Percentiles rank a stretch among this genome's conserved stretches.
Conservation (phyloP, 192 early-diverging fungal species). For the Gamsiella multidivaricata region DNA sequence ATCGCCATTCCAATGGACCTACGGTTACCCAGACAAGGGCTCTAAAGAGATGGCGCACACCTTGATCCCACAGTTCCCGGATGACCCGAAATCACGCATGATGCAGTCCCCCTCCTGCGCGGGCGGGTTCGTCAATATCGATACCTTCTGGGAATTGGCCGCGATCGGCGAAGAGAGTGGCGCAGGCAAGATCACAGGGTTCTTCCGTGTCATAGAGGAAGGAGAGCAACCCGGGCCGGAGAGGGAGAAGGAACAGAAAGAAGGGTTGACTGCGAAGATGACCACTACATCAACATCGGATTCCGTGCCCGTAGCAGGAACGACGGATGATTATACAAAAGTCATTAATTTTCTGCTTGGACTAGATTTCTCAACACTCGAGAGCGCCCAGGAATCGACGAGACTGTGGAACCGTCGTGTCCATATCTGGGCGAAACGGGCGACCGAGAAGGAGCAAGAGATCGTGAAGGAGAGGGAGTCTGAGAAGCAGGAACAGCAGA, state of each 20-base stretch:
- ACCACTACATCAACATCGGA: background rate
- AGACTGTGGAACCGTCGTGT: slow-evolving; percentile 11
- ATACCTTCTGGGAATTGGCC: slow-evolving; percentile 72
- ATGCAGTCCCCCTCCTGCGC: slow-evolving; percentile 30
- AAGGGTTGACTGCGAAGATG: background rate
- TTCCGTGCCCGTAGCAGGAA: background rate
- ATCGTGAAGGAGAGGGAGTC: no score
- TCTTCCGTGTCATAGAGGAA: slow-evolving; percentile 60
- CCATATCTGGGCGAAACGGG: background rate
- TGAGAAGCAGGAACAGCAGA: background rate
- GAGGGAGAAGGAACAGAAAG: background rate
- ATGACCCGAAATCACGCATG: slow-evolving; percentile 47
- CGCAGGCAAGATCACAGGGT: slow-evolving; percentile 74
- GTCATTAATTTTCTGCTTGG: slow-evolving; percentile 31
- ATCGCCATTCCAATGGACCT: slow-evolving; percentile 49
- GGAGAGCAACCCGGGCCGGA: background rate
- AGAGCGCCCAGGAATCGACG: slow-evolving; percentile 6
- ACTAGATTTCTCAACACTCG: slow-evolving; percentile 30
- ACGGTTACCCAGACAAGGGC: slow-evolving; percentile 48
- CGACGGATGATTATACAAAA: slow-evolving; percentile 18
- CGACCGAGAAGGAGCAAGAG: background rate
- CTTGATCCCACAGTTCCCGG: slow-evolving; percentile 29
- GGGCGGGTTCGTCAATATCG: slow-evolving; percentile 23
- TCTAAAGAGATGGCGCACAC: slow-evolving; percentile 27
- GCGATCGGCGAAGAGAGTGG: slow-evolving; percentile 81